Percentiles rank a stretch among this genome's conserved stretches.
Conservation (phyloP, 2,329 filamentous ascomycete species). For the Exophiala sp. region DNA sequence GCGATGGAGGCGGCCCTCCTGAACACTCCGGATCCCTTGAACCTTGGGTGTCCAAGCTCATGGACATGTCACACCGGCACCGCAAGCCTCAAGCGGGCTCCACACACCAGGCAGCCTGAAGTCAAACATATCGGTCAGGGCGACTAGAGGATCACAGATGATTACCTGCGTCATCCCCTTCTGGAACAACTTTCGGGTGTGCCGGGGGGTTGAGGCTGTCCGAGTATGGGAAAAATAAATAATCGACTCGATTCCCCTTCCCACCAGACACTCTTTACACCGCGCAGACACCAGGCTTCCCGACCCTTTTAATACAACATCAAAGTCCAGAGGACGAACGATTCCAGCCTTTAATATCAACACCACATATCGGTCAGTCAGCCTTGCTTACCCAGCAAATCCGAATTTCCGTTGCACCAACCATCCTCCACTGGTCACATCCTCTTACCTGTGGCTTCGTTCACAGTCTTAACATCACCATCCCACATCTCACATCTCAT, state of each 20-base stretch:
- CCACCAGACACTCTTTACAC: background rate
- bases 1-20: conserved; percentile 3
- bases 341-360: too few species aligned
- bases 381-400: too few species aligned
- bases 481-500: too few species aligned
- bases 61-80: conserved; percentile 6
- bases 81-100: conserved; percentile 17
- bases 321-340: background rate
- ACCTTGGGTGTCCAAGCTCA: conserved; percentile 10
- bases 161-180: conserved; percentile 22
- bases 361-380: too few species aligned
- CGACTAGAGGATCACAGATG: conserved; percentile 10
- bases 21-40: background rate
- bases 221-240: conserved; percentile 23
- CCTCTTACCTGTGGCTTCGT: too few species aligned
- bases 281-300: background rate
- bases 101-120: conserved; percentile 11
- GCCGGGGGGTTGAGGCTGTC: conserved; percentile 10
- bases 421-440: too few species aligned
- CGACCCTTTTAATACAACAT: background rate
- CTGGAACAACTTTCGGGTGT: conserved; percentile 25
- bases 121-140: conserved; percentile 13
- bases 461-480: too few species aligned
- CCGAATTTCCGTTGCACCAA: too few species aligned
- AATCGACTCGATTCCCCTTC: conserved; percentile 9